Base-by-base conservation (phyloP, 495 filamentous ascomycete genomes). In the Physcia stellaris region DNA sequence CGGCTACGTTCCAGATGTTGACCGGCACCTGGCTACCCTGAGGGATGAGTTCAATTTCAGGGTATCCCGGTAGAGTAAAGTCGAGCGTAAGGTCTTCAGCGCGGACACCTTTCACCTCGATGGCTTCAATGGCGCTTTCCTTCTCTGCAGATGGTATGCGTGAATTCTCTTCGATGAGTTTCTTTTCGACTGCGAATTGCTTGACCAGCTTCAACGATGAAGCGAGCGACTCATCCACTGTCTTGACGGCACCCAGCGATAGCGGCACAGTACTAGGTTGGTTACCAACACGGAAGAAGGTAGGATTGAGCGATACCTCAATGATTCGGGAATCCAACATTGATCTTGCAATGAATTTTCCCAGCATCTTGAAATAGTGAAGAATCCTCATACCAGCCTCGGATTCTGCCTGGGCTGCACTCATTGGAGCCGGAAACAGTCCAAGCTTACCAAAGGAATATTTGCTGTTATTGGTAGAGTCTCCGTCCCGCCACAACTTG, bases 291-390 rank as follows among this genome's bases (percentile, higher is more conserved):
- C 90, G 81, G 79, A 99, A 99, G 64, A 96, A 94, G 2, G 84
- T 93, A 4, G 92, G 83, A 50, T 95, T 99, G 60, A 99, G 92
- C 17, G 85, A 93, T 43, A 99, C 79, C 47, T 99, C 92, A 46
- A 96, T 95, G 52, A 99, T 99, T 19, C 92, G 72, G 0, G 87
- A 95, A 57, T 99, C 92, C 31, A 99, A 75, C 92, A 99, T 96
- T 2, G 90, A 94, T 41, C 92, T 75, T 2, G 92, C 92, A 29
- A 96, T 86, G 58, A 99, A 99, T 53, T 93, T 96, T 45, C 92
- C 92, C 22, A 99, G 79, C 56, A 87, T 79, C 59, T 81, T 93
- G 67, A 92, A 99, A 22, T 92, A 63, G 37, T 87, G 74, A 18
- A 96, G 64, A 16, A 92, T 75, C 52, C 80, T 80, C 56, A 83